Evolutionary conservation across 169 alveolate species (phyloP), one percentile per base, ranked within the genome.

Genomic region (Eimeria necatrix): DNA sequence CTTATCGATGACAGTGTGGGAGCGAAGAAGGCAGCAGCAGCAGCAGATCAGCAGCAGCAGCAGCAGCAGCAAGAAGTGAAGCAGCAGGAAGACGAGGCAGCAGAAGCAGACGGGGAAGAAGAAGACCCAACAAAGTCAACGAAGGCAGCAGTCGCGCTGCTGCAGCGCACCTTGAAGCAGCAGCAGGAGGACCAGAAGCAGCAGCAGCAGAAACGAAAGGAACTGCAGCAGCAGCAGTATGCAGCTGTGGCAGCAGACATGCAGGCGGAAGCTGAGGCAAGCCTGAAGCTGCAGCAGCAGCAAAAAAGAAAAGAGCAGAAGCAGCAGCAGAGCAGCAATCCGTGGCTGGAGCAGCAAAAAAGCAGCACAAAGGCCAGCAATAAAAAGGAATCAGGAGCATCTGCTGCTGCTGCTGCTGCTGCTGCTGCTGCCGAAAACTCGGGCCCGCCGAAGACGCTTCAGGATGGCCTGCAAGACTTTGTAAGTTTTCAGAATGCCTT

Each of bases 131-230:
- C 7, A 6, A 22, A 41, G 12, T 76, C 87, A 4, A 9, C 87
- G 12, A 46, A 76, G 87, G 87, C 87, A 48, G 87, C 87, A 20
- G 26, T 76, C 3, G 61, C 59, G 87, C 22, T 76, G 87, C 59
- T 76, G 68, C 20, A 10, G 8, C 76, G 76, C 26, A 64, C 76
- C 20, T n/a, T 64, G 18, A 24, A 49, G 87, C 87, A 46, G 87
- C 87, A 76, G 87, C 83, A 71, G 20, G 46, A 76, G 56, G 64
- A 18, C 4, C 48, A 41, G 26, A 24, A 41, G 8, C 87, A 76
- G 87, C 68, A 41, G 59, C 59, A 41, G 87, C 59, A 49, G 61
- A 32, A 76, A 3, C 59, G 22, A 32, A 76, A 76, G 87, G 12
- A 76, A 22, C 14, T 41, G 64, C 59, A 48, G 32, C 87, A 76